Evolutionary conservation across 768 basidiomycete species (phyloP).

Genomic region (Leucosporidium creatinivorum): DNA sequence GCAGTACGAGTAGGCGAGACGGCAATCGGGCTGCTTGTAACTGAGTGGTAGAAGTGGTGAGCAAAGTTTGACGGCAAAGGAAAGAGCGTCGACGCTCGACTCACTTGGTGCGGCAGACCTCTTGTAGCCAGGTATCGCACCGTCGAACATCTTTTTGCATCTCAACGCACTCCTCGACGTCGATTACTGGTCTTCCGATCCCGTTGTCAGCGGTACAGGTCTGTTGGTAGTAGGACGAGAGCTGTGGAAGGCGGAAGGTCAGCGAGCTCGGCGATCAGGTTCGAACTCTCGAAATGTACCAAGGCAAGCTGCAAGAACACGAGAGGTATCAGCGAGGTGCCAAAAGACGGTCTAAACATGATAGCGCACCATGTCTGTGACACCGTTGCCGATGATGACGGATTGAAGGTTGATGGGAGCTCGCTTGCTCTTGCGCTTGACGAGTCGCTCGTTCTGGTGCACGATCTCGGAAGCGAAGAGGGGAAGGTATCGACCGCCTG

Average conservation of each 20-base stretch:
- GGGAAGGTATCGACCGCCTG: conserved; percentile 72
- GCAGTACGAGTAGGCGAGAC: conserved; percentile 6
- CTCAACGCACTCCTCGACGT: conserved; percentile 9
- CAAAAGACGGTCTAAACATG: conserved; percentile 30
- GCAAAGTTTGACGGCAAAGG: conserved; percentile 30
- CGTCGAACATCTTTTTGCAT: conserved; percentile 19
- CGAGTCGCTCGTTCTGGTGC: conserved; percentile 52
- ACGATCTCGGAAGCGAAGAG: conserved; percentile 80
- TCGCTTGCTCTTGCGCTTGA: conserved; percentile 37
- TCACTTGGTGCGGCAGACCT: conserved; percentile 22
- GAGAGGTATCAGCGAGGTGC: conserved; percentile 49
- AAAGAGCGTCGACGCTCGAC: conserved; percentile 39
- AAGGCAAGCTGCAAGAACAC: background rate
- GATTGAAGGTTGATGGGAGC: conserved; percentile 47
- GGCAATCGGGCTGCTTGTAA: conserved; percentile 3
- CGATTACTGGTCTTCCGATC: conserved; percentile 10
- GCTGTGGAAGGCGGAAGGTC: background rate
- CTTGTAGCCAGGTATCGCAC: conserved; percentile 19
- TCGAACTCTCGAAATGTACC: conserved; percentile 48
- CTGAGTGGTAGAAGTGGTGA: conserved; percentile 42
- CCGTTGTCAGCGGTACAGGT: conserved; percentile 36
- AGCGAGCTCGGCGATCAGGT: background rate
- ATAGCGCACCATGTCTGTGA: conserved; percentile 31
- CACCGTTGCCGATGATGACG: conserved; percentile 73
- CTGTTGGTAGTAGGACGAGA: conserved; percentile 18